Base-by-base conservation (phyloP, 2,329 filamentous ascomycete genomes). In the Fusarium clavum region DNA sequence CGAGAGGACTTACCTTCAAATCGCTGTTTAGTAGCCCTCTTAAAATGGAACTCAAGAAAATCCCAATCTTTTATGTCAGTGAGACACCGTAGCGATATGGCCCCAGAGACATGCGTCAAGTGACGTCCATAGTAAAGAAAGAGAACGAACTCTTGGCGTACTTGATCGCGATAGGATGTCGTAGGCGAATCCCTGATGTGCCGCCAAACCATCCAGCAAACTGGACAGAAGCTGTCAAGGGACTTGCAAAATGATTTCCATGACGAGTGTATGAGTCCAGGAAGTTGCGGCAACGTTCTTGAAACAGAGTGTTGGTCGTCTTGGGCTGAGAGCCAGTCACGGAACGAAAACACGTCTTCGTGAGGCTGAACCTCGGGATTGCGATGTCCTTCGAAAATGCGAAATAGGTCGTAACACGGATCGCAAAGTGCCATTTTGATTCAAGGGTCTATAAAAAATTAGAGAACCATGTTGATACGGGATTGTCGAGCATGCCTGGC, bases 401-500 rank as follows among this genome's bases (percentile, higher is more conserved):
- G 9, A 20, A 48, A n/a, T 3, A 49, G 10, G 18, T 49, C 11
- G 8, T 49, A 49, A 10, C 47, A 49, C 5, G 47, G 30, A 14
- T 34, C n/a, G 5, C 47, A 49, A 12, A 49, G 29, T 5, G 47
- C 47, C 47, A 49, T 49, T 2, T 13, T 18, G 11, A 24, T 8
- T 16, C 1, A 8, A 4, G 8, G 3, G 0, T 12, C 30, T 16
- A 9, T 32, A 4, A 32, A 9, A 8, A 0, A 32, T 32, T 9
- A 16, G 14, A 16, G 4, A 32, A 32, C 1, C 8, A 9, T 32
- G 2, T 32, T 9, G 14, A 9, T 8, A 8, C 14, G 14, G 14
- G 8, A 9, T 34, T 25, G 25, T 9, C 25, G 25, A 27, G 25
- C 25, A 25, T 12, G 3, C 13, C 27, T 29, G 25, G 4, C 6